phyloP scores from a whole-genome alignment of 1,139 yeast genomes.

The Keqinozyma sinolaborantium region DNA sequence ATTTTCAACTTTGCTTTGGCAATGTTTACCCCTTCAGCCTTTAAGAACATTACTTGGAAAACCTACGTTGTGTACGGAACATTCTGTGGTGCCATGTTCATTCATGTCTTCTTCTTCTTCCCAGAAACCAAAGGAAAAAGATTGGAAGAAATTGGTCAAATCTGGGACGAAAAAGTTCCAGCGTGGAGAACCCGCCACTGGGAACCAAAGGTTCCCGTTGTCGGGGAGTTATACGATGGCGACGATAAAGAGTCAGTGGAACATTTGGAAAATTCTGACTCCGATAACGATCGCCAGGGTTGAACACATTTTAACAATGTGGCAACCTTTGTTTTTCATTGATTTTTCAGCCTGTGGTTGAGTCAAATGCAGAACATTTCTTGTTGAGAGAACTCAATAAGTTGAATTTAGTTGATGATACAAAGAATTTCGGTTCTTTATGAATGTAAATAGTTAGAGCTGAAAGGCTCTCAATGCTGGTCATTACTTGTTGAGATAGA shows the following conservation, averaged over 20 bases:
- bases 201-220: not conserved
- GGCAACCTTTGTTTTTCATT: not conserved
- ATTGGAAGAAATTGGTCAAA: conserved; percentile 54
- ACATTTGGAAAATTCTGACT: not conserved
- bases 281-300: not conserved
- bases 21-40: conserved; percentile 35
- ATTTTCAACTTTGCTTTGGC: conserved; percentile 43
- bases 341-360: not conserved
- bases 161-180: conserved; percentile 48
- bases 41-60: conserved; percentile 34
- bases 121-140: conserved; percentile 57
- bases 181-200: conserved; percentile 41
- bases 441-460: not conserved
- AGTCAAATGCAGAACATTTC: not conserved
- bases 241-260: not conserved
- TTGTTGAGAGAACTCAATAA: not conserved
- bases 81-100: conserved; percentile 47
- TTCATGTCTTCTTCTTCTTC: conserved; percentile 62
- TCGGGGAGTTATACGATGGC: not conserved
- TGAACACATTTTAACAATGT: too few species aligned
- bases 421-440: not conserved
- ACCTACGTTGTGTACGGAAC: conserved; percentile 40
- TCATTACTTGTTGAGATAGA: not conserved
- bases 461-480: not conserved
- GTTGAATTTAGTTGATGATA: not conserved